These are phyloP conservation scores for Xylaria venustula DNA, from an alignment of 495 filamentous ascomycete genomes.

Conservation along the genomic window DNA sequence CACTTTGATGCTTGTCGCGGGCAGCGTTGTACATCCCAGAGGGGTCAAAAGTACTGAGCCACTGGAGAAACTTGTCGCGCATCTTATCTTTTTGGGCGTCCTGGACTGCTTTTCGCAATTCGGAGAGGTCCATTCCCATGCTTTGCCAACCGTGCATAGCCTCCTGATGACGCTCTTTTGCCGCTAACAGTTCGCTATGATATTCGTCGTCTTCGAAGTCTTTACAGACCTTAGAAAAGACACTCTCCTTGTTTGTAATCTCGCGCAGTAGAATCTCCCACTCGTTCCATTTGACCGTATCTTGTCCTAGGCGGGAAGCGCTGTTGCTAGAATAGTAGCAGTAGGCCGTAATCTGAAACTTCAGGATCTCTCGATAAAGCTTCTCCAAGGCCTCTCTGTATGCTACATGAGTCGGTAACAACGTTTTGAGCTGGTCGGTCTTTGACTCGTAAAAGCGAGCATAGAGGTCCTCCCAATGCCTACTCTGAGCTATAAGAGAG, in stretches of 20 bases:
- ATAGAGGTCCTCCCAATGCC: conserved; percentile 12
- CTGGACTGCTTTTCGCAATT: background rate
- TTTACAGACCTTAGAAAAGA: background rate
- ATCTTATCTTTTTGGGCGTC: conserved; percentile 5
- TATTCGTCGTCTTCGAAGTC: background rate
- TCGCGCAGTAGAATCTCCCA: conserved; percentile 15
- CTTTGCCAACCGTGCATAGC: background rate
- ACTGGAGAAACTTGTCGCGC: background rate
- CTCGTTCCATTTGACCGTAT: conserved; percentile 13
- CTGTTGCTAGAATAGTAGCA: conserved; percentile 8
- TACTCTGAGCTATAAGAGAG: background rate
- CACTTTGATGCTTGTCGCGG: background rate
- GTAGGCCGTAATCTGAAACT: conserved; percentile 12
- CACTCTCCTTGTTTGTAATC: conserved; percentile 2
- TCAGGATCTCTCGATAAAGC: conserved; percentile 18
- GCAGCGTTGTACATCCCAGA: background rate
- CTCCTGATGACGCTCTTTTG: background rate
- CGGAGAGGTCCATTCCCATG: background rate
- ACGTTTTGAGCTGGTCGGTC: background rate
- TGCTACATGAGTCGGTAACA: background rate
- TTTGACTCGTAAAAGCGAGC: background rate
- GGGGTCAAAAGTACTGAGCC: background rate
- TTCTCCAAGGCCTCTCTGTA: conserved; percentile 13
- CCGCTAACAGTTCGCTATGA: background rate
- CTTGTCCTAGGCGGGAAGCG: background rate